Evolutionary conservation across 768 basidiomycete genomes (phyloP), one percentile per base, ranked within the genome.

Genomic region (Boletellus emodensis): DNA sequence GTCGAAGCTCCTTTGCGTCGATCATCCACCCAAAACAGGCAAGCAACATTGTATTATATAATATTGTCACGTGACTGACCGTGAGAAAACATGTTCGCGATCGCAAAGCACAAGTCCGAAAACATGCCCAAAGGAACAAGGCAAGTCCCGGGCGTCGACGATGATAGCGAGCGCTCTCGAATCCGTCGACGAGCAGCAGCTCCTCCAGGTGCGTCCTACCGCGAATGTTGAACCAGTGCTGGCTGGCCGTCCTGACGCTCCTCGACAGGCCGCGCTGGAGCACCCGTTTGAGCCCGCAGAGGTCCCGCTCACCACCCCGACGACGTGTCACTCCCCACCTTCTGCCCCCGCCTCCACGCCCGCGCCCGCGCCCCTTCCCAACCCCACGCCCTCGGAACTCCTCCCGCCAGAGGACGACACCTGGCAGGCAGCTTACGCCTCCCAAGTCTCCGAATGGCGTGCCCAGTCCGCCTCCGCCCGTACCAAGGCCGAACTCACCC

Each of bases 401-500:
- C 39, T 36, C 10, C 15, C 52, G 3, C 14, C 40, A 2, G 61
- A 58, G 17, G 71, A 79, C 33, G 81, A 81, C 20, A 54, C 71
- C 8, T 88, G 85, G 85, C 83, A 85, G 59, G 68, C 69, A 14
- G 77, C 83, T 60, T 88, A 90, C 62, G 83, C 90, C 44, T 70
- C 78, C 1, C 84, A 87, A 38, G 72, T 88, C 11, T 73, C 76
- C 44, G 69, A 74, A 48, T 93, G 90, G 90, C 83, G 84, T 36
- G 78, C 79, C 20, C 80, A 83, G 59, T 85, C 83, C 35, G 84
- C 87, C 28, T 79, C 80, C 52, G 83, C 83, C 39, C 83, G 88
- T 45, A 74, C 80, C 62, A 89, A 84, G 64, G 85, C 88, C 9
- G 89, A 90, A 71, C 76, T 75, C 53, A 81, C 83, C 65, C 84